Conservation (phyloP, 441 rosid species). For the Biscutella auriculata region DNA sequence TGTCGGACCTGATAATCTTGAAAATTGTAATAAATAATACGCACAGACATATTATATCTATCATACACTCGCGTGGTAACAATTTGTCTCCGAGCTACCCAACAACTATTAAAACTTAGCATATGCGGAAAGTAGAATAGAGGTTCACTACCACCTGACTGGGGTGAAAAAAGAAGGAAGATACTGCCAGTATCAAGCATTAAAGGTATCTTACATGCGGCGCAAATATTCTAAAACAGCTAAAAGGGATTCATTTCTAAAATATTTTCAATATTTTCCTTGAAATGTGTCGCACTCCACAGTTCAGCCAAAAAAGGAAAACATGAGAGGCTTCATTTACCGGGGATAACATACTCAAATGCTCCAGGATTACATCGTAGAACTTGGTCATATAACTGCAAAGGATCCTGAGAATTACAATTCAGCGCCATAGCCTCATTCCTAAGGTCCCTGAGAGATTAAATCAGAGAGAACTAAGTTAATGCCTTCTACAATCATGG, state of each 20-base stretch:
- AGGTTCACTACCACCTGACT: constrained; percentile 4
- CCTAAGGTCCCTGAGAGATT: constrained; percentile 52
- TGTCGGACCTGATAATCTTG: constrained; percentile 67
- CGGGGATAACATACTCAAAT: constrained; percentile 72
- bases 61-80: background rate
- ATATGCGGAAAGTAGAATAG: background rate
- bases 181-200: constrained; percentile 9
- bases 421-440: constrained; percentile 32
- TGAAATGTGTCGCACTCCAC: background rate
- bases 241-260: background rate
- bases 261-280: background rate
- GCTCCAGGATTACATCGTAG: constrained; percentile 60
- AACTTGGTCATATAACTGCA: constrained; percentile 57
- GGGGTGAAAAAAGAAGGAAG: constrained; percentile 9
- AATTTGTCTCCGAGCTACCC: background rate
- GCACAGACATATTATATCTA: constrained; percentile 25
- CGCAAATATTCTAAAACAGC: background rate
- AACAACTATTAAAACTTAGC: constrained; percentile 1
- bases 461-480: background rate
- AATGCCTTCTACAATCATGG: background rate
- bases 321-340: constrained; percentile 46
- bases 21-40: constrained; percentile 55
- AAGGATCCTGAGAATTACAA: constrained; percentile 33
- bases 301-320: constrained; percentile 1
- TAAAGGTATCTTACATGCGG: constrained; percentile 7